Evolutionary conservation across 73 alveolate species (phyloP), one percentile per base, ranked within the genome.

Genomic region (Tetrahymena thermophila): DNA sequence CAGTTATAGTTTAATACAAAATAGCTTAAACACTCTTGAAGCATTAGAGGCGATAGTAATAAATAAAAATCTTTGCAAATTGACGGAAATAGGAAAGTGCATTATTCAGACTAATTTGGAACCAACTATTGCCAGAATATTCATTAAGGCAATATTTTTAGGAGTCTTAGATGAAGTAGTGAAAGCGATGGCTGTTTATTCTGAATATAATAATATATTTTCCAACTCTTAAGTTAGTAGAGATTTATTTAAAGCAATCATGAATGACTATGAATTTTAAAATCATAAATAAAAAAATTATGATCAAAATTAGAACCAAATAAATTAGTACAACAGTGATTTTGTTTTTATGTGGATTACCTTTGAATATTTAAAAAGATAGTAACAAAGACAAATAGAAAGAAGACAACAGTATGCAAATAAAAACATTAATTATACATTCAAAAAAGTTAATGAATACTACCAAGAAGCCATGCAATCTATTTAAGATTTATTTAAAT

Each of bases 1-100:
- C 10, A 96, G 98, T 16, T 93, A 96, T 71, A 96, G 17, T 71
- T 71, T 71, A 71, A 71, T 71, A 19, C 23, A 71, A 34, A 71
- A 71, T 71, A 71, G 89, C 13, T 8, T 71, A 31, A 21, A 71
- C n/a, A 71, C 89, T 1, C 89, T 71, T 28, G 8, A 71, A n/a
- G 38, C 8, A 8, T 31, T 71, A 19, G 89, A 40, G 37, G 89
- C 89, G 2, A 71, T 71, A 2, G 37, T 7, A 21, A 71, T 25
- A 19, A 10, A 23, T 3, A 0, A 25, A 28, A 3, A 11, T 31
- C 0, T 28, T 2, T 71, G 89, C 23, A 25, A n/a, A 5, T 71
- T 71, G 11, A 71, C 89, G 3, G 89, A 71, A n/a, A 71, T 71
- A 19, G 89, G 89, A 23, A 71, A 71, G n/a, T 71, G 89, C 37